Evolutionary conservation across 2,329 filamentous ascomycete species (phyloP), one percentile per base, ranked within the genome.

Genomic region (Alternaria sp.): DNA sequence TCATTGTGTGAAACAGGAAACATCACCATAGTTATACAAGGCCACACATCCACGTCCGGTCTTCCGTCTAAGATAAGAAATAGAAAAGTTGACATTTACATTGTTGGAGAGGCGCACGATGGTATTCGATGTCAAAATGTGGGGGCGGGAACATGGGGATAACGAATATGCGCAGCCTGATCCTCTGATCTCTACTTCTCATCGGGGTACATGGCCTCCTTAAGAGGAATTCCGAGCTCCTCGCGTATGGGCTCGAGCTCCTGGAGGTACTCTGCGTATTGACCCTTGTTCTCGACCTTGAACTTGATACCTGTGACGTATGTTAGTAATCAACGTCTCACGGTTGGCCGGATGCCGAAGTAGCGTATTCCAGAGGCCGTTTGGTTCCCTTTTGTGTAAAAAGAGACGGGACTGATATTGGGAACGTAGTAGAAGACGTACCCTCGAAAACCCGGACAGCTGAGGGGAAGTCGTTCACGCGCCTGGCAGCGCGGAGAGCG

Each of bases 381-480:
- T 28, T 30, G 7, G 12, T 6, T 43, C 32, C 21, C 43, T n/a
- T n/a, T 13, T 40, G 21, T 19, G 9, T 21, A 26, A n/a, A 40
- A 46, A 25, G 25, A 47, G 15, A 19, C 13, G 6, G 47, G 30
- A 46, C 45, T 40, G n/a, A 43, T 46, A n/a, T 25, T 15, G 36
- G 49, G 32, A 26, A 28, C 28, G 30, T 43, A 44, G 40, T 9
- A 32, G 21, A 13, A 54, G 64, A 79, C 89, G 78, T 89, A 97
- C 94, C 96, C 89, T 99, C 96, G 82, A 99, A 99, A 83, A 99
- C 91, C 80, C 96, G 93, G 80, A 99, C 96, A 76, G 96, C 96
- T 71, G 96, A 99, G 73, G 96, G 96, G 86, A 91, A 98, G 87
- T 99, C 96, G 84, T 99, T 97, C 81, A 99, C 96, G 82, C 96